Conservation (phyloP, 2,329 filamentous ascomycete genomes). For the Aspergillus viridinutans region DNA sequence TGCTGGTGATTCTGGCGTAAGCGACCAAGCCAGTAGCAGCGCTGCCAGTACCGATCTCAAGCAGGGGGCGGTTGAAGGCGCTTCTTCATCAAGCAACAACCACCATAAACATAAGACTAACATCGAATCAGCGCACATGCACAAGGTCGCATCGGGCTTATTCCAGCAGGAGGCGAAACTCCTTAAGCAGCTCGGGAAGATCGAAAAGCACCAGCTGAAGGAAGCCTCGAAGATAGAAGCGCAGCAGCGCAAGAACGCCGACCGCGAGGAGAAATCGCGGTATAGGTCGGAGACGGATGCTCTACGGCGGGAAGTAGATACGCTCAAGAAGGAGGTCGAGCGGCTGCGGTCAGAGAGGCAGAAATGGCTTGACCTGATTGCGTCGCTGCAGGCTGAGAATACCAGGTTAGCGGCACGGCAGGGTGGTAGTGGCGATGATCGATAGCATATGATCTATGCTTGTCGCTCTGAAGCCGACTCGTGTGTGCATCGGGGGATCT, state of each 20-base stretch:
- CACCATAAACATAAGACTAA: constrained; percentile 7
- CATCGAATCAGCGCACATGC: constrained; percentile 19
- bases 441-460: not conserved
- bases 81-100: constrained; percentile 8
- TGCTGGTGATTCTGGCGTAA: constrained; percentile 15
- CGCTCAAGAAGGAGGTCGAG: constrained; percentile 47
- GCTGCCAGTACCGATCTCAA: constrained; percentile 7
- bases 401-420: constrained; percentile 37
- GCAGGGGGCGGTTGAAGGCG: constrained; percentile 3
- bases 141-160: constrained; percentile 30
- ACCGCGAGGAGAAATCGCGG: constrained; percentile 43
- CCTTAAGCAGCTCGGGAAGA: constrained; percentile 37
- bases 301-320: constrained; percentile 45
- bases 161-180: constrained; percentile 33
- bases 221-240: constrained; percentile 38
- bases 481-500: not conserved
- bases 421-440: not conserved
- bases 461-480: not conserved
- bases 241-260: constrained; percentile 33
- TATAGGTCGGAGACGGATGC: constrained; percentile 42
- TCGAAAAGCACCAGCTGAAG: constrained; percentile 40
- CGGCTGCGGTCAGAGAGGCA: constrained; percentile 48
- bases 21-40: constrained; percentile 16
- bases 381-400: constrained; percentile 56
- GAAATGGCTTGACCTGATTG: constrained; percentile 49